Percentiles rank a stretch among this genome's conserved stretches.
phyloP scores from a whole-genome alignment of 2,329 filamentous ascomycete species.

The Dothideomycetes sp. region DNA sequence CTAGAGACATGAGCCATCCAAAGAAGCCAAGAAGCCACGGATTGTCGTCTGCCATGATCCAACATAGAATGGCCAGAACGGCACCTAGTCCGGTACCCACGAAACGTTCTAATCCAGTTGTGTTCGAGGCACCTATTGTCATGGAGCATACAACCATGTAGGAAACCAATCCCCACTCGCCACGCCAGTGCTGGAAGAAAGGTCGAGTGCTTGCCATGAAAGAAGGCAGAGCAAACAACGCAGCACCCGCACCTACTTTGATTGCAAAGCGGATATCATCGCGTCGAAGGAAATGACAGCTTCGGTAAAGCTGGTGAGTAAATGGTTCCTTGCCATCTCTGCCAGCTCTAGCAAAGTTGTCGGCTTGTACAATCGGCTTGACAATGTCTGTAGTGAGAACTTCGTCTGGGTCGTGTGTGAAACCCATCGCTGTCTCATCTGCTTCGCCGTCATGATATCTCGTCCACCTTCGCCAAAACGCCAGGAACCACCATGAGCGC shows the following conservation, averaged over 20 bases:
- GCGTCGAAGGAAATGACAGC: slow-evolving; percentile 48
- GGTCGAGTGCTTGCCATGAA: slow-evolving; percentile 72
- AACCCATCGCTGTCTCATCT: slow-evolving; percentile 12
- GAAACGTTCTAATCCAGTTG: slow-evolving; percentile 78
- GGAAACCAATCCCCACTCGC: slow-evolving; percentile 91
- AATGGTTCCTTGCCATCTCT: slow-evolving; percentile 12
- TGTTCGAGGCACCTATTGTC: slow-evolving; percentile 94
- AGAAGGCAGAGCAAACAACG: slow-evolving; percentile 79
- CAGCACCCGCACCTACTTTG: slow-evolving; percentile 86
- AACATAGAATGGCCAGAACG: slow-evolving; percentile 62
- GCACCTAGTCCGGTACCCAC: slow-evolving; percentile 79
- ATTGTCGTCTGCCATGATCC: slow-evolving; percentile 67
- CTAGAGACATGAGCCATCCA: slow-evolving; percentile 70
- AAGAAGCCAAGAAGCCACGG: slow-evolving; percentile 67
- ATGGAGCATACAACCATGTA: slow-evolving; percentile 98
- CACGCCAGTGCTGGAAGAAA: slow-evolving; percentile 78
- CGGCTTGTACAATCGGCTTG: slow-evolving; percentile 23
- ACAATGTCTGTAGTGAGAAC: slow-evolving; percentile 21
- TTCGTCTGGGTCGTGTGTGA: slow-evolving; percentile 19
- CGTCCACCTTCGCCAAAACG: slow-evolving; percentile 54
- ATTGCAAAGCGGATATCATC: slow-evolving; percentile 71
- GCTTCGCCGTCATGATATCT: slow-evolving; percentile 10
- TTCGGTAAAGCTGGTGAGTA: slow-evolving; percentile 40
- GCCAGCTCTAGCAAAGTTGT: slow-evolving; percentile 21
- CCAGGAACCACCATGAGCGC: slow-evolving; percentile 76